These are phyloP conservation scores for Hygrocybe coccinea DNA, from an alignment of 768 basidiomycete genomes.

Conservation along the genomic window DNA sequence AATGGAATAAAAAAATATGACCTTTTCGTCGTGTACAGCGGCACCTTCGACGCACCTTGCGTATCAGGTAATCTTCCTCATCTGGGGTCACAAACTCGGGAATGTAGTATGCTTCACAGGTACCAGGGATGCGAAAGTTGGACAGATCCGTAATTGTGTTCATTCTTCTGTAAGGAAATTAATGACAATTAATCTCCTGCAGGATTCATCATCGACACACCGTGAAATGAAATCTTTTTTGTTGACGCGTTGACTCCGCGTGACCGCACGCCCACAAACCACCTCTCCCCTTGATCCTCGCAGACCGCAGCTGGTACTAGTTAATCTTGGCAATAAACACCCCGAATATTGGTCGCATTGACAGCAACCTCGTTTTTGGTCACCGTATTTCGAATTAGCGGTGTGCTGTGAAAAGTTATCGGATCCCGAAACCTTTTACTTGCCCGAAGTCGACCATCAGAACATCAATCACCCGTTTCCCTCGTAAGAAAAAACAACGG, in stretches of 20 bases:
- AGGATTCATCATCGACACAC: not conserved
- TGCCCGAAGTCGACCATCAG: too few relatives aligned
- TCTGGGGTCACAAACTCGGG: conserved; percentile 41
- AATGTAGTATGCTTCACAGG: conserved; percentile 56
- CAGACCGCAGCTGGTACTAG: too few relatives aligned
- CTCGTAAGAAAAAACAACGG: too few relatives aligned
- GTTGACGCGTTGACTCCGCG: not conserved
- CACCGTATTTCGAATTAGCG: too few relatives aligned
- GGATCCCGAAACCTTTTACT: too few relatives aligned
- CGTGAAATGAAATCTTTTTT: not conserved
- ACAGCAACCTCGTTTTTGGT: too few relatives aligned
- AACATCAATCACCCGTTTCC: too few relatives aligned
- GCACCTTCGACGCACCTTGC: conserved; percentile 51
- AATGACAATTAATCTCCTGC: not conserved
- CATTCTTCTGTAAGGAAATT: not conserved
- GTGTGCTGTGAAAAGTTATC: too few relatives aligned
- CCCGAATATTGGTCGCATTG: too few relatives aligned
- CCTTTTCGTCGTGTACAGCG: not conserved
- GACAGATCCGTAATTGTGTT: conserved; percentile 16
- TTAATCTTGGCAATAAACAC: too few relatives aligned
- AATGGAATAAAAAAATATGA: not conserved
- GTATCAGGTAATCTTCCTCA: conserved; percentile 73
- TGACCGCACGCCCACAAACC: not conserved
- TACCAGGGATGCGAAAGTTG: conserved; percentile 32
- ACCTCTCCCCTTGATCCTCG: too few relatives aligned